Conservation (phyloP, 163 green algal genomes). For the Picocystis sp. region DNA sequence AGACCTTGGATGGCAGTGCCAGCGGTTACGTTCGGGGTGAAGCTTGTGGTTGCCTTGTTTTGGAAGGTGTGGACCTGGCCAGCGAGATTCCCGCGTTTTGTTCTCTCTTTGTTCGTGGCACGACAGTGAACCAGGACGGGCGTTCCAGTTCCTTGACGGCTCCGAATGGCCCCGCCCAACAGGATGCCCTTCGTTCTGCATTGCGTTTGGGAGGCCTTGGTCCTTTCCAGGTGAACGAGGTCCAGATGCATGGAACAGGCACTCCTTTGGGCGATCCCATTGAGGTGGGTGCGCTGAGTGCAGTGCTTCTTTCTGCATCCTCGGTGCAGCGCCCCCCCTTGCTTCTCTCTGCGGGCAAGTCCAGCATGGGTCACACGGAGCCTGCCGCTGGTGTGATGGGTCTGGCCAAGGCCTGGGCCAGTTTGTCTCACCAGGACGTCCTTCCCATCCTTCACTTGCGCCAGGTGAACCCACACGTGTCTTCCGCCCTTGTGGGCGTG, state of each 20-base stretch:
- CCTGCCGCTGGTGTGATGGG: conserved; percentile 39
- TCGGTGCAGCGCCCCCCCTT: conserved; percentile 14
- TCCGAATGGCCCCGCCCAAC: conserved; percentile 11
- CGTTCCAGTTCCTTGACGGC: conserved; percentile 14
- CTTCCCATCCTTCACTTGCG: conserved; percentile 43
- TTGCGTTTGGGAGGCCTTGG: neutral
- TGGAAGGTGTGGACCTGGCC: too few species aligned
- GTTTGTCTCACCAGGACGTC: neutral
- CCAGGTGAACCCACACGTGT: conserved; percentile 46
- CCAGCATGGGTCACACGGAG: conserved; percentile 55
- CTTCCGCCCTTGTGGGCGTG: conserved; percentile 16
- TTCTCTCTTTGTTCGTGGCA: neutral
- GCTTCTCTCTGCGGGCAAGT: conserved; percentile 45
- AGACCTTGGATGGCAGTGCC: conserved; percentile 13
- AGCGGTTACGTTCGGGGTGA: conserved; percentile 15
- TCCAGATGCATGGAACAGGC: conserved; percentile 5
- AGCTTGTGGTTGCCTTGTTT: neutral
- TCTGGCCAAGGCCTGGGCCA: conserved; percentile 5
- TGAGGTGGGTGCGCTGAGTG: conserved; percentile 13
- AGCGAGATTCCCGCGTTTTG: neutral
- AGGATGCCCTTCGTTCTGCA: neutral
- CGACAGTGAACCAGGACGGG: conserved; percentile 17
- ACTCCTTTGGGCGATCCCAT: conserved; percentile 9
- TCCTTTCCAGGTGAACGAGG: neutral
- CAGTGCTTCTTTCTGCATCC: conserved; percentile 1